Evolutionary conservation across 139 green algal species (phyloP), one percentile per base, ranked within the genome.

Genomic region (Asterochloris erici): DNA sequence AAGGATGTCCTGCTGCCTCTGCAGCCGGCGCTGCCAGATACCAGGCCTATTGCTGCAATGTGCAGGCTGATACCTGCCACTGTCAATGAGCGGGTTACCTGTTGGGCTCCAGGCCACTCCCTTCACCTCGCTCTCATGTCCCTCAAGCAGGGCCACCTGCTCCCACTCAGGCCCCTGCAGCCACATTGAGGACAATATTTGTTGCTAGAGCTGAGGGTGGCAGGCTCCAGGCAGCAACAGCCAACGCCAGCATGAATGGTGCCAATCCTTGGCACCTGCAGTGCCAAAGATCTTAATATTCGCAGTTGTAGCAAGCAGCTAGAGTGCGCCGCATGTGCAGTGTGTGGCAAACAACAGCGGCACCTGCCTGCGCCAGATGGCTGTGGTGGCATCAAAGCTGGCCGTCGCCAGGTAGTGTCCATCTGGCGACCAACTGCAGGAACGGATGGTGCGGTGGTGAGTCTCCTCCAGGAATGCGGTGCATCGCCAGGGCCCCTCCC

Each of bases 71-170:
- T 54, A 29, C 24, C 23, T 76, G 70, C 70, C 23, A 28, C 14
- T 15, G 14, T 76, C 14, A 54, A 24, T 76, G 2, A 27, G 74
- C 38, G 29, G 38, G 6, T 54, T 29, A 61, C 93, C 95, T 79
- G 85, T 88, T 1, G 95, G 93, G 73, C 87, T 94, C 94, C 95
- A 99, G 1, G 93, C 93, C 9, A 96, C 94, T 28, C 85, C 89
- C 84, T 99, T 99, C n/a, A 99, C 94, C 85, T 98, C 95, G 75
- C 92, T 97, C 82, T 99, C 96, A 74, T 98, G 96, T 10, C 96
- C 96, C 82, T 99, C 94, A 69, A 98, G 88, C 74, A 90, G 85
- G 12, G 91, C 90, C 11, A 97, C 91, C 83, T 94, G 88, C 83
- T 97, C 94, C 92, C 94, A 98, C 9, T 88, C 71, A n/a, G 78